A percentile compares a stretch with the other conserved stretches of the same genome.
phyloP scores from a whole-genome alignment of 768 basidiomycete genomes.

The Chalciporus piperatus region DNA sequence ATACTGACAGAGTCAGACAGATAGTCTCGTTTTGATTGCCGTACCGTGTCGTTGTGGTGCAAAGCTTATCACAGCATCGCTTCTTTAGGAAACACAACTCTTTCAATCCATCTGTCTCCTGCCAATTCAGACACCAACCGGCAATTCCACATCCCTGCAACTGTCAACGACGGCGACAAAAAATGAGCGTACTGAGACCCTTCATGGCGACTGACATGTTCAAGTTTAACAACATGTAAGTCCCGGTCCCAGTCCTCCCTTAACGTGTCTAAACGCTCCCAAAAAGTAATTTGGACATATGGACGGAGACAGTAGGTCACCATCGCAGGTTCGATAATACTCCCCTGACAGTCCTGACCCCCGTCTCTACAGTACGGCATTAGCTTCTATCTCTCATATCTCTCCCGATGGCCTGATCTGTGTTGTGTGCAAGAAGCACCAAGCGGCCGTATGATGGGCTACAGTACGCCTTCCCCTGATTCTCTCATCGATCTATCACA shows the following conservation, averaged over 20 bases:
- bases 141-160: background rate
- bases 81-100: background rate
- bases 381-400: slow-evolving; percentile 84
- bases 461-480: slow-evolving; percentile 56
- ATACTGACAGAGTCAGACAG: too few species aligned
- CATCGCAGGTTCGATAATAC: background rate
- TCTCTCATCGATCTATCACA: slow-evolving; percentile 7
- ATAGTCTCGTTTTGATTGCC: too few species aligned
- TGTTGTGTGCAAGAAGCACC: slow-evolving; percentile 83
- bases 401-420: slow-evolving; percentile 89
- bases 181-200: slow-evolving; percentile 85
- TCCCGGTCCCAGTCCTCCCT: slow-evolving; percentile 1
- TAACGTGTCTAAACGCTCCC: slow-evolving; percentile 7
- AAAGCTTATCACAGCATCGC: background rate
- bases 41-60: too few species aligned
- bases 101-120: background rate
- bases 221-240: slow-evolving; percentile 88
- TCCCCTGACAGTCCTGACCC: background rate
- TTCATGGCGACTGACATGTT: slow-evolving; percentile 90
- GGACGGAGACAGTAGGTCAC: slow-evolving; percentile 91
- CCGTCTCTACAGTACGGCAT: slow-evolving; percentile 67
- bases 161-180: slow-evolving; percentile 9
- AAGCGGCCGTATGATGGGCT: slow-evolving; percentile 85
- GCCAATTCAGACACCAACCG: background rate
- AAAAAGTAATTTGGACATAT: slow-evolving; percentile 85